Conservation (phyloP, 2,329 filamentous ascomycete genomes). For the Cercospora zeina region DNA sequence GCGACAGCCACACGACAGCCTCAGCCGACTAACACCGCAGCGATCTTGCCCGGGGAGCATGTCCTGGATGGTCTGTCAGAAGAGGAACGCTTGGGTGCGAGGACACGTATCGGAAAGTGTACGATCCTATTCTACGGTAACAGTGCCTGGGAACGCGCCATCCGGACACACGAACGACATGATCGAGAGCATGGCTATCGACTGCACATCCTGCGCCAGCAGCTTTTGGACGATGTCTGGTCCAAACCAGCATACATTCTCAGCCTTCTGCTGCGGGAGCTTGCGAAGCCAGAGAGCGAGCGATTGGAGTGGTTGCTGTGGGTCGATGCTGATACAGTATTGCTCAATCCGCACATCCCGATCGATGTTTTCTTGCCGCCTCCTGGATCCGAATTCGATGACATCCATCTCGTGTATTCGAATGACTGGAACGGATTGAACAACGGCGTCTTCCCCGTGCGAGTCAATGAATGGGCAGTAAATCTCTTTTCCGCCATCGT, state of each 20-base stretch:
- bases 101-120: slow-evolving; percentile 43
- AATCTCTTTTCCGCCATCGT: slow-evolving; percentile 45
- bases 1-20: not conserved
- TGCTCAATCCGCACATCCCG: slow-evolving; percentile 48
- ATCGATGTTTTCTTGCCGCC: slow-evolving; percentile 46
- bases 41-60: slow-evolving; percentile 28
- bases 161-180: slow-evolving; percentile 47
- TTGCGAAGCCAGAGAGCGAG: slow-evolving; percentile 43
- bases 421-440: slow-evolving; percentile 48
- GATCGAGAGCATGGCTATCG: slow-evolving; percentile 47
- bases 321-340: slow-evolving; percentile 49
- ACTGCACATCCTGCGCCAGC: slow-evolving; percentile 46
- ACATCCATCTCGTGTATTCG: slow-evolving; percentile 43
- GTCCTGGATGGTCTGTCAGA: slow-evolving; percentile 34
- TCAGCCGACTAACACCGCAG: not conserved
- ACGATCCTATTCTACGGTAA: slow-evolving; percentile 45
- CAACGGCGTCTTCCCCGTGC: slow-evolving; percentile 47
- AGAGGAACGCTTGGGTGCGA: slow-evolving; percentile 36
- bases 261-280: slow-evolving; percentile 43
- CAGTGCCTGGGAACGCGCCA: slow-evolving; percentile 45
- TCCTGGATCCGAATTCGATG: slow-evolving; percentile 37
- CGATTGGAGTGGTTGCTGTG: slow-evolving; percentile 49
- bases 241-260: slow-evolving; percentile 50
- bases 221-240: slow-evolving; percentile 49
- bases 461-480: slow-evolving; percentile 45